Evolutionary conservation across 169 alveolate species (phyloP), one percentile per base, ranked within the genome.

Genomic region (Plasmodium gonderi): DNA sequence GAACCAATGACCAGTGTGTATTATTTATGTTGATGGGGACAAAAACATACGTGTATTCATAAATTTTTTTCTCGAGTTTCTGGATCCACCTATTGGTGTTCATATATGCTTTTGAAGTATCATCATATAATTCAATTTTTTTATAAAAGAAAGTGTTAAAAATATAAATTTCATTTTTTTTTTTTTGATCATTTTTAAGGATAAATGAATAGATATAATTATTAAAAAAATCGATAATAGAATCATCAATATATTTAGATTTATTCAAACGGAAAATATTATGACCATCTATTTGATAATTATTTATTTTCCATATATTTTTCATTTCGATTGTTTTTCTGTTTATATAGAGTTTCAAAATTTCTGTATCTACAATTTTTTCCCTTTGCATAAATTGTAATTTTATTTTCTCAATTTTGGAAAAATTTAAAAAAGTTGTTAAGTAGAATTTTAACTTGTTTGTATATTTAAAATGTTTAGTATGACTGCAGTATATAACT

Each of bases 1-100:
- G 51, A 12, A 91, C 94, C 47, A 94, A 77, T 6, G 96, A 94
- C 96, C 96, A 94, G 80, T 94, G 96, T 3, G 91, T 91, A 12
- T 85, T 92, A 12, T 65, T 54, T 12, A 91, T 80, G 42, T 94
- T 94, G 31, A 94, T 85, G 23, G 96, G 96, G 51, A 94, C 67
- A 49, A 94, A 94, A 2, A 94, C 94, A 40, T 87, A 91, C 49
- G 77, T 80, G 9, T 94, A 79, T 29, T 87, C 85, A 38, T 94
- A 90, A 17, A 94, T 45, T 44, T 94, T 85, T 74, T 91, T 91
- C 2, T 77, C 92, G 9, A 91, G 49, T 82, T 94, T 94, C 82
- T 90, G 92, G 31, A 92, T 90, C 96, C 96, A 94, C 79, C 94
- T 80, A 44, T 91, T 85, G 3, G 96, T 94, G 75, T 83, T 91